Percentiles rank a stretch among this genome's conserved stretches.
Conservation (phyloP, 768 basidiomycete species). For the Lactarius sp. region DNA sequence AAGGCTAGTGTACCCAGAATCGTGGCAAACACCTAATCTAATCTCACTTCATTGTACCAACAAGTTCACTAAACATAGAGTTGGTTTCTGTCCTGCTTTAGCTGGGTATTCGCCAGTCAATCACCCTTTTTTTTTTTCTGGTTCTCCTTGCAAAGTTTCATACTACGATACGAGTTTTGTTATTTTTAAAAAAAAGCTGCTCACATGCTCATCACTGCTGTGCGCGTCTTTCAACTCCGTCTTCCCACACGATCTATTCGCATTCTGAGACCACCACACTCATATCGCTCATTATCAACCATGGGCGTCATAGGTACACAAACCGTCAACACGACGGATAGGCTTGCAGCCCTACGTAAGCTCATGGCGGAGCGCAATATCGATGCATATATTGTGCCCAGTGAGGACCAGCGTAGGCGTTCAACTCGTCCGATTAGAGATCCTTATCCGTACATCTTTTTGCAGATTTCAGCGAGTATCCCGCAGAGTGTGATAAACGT, state of each 20-base stretch:
- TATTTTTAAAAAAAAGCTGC: too few species aligned
- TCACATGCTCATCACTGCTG: slow-evolving; percentile 7
- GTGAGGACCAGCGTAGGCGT: slow-evolving; percentile 85
- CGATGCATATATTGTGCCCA: slow-evolving; percentile 77
- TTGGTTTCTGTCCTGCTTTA: too few species aligned
- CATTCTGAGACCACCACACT: not conserved
- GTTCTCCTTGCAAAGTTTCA: too few species aligned
- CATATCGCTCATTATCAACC: slow-evolving; percentile 20
- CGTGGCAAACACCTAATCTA: slow-evolving; percentile 7
- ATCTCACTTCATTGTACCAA: not conserved
- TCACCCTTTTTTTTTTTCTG: too few species aligned
- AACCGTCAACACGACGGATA: slow-evolving; percentile 57
- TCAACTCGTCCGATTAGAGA: not conserved
- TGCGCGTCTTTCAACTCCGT: slow-evolving; percentile 21
- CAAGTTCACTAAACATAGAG: too few species aligned
- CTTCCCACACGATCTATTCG: slow-evolving; percentile 13
- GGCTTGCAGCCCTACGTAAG: slow-evolving; percentile 59
- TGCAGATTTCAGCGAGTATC: slow-evolving; percentile 84
- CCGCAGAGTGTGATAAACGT: slow-evolving; percentile 76
- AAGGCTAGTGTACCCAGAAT: not conserved
- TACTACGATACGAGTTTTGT: too few species aligned
- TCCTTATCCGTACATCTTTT: slow-evolving; percentile 1
- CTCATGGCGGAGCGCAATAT: slow-evolving; percentile 63
- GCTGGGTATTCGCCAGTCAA: too few species aligned
- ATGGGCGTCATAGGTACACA: slow-evolving; percentile 38